Base-by-base conservation (phyloP, 192 early-diverging fungal species). In the Rhizophagus sp. region DNA sequence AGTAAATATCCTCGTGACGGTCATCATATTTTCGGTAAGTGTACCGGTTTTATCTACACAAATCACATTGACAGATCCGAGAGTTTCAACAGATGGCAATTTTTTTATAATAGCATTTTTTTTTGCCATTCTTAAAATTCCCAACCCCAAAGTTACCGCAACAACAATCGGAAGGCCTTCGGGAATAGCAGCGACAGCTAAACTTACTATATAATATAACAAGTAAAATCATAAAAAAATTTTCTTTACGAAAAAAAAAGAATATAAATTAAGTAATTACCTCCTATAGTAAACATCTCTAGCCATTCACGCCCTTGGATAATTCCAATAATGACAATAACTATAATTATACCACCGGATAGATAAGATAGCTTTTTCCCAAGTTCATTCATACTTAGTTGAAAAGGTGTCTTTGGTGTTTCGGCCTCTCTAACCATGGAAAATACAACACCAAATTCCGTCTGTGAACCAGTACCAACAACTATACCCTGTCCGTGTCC, bases 41-140 rank as follows among this genome's bases (percentile, higher is more conserved):
- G 97, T 99, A 83, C 89, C 95, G n/a, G 97, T 98, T 86, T 99
- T 99, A 84, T 99, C 97, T 2, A 93, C 94, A 85, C 97, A 99
- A 47, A 99, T 91, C 19, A 97, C 95, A 81, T 94, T 97, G 44
- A 99, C 97, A 12, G 95, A 95, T 2, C 97, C 96, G 11, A 99
- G 84, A 22, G 95, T 93, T 85, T 99, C 97, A 1, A 99, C 97
- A 11, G 95, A 93, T 1, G 96, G 96, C 49, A 99, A 89, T 79
- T 97, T 97, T 84, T 97, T 97, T 67, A 97, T 93, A 73, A 99
- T 98, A 7, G 95, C 96, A 81, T 95, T 91, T 74, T 95, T 89
- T 64, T 92, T 93, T 2, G 97, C 95, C 96, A 99, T 96, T 25
- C 94, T 87, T 71, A 98, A 88, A 34, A 98, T 96, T 36, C 97